phyloP scores from a whole-genome alignment of 179 eudicot species.

The Carnegiea gigantea region DNA sequence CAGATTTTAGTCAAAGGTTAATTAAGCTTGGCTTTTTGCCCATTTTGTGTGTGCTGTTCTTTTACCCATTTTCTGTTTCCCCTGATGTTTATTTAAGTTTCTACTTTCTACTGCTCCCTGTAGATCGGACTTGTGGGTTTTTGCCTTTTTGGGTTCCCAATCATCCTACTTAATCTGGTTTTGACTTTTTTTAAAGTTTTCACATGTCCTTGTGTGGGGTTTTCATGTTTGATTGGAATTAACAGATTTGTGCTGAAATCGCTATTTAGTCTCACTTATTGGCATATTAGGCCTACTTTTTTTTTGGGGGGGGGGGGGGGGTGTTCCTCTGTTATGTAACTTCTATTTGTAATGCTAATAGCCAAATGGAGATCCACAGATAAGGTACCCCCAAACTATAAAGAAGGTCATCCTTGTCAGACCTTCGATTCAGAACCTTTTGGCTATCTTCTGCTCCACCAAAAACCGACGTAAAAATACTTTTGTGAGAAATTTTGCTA shows the following conservation, averaged over 20 bases:
- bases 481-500: too few relatives aligned
- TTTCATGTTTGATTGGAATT: background rate
- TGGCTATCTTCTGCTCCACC: too few relatives aligned
- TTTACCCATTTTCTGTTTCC: background rate
- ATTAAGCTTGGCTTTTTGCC: background rate
- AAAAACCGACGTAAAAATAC: too few relatives aligned
- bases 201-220: background rate
- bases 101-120: background rate
- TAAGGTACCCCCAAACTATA: too few relatives aligned
- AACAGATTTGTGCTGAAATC: background rate
- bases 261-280: too few relatives aligned
- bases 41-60: background rate
- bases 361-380: too few relatives aligned
- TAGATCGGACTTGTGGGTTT: background rate
- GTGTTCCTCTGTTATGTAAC: too few relatives aligned
- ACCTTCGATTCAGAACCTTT: too few relatives aligned
- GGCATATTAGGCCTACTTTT: too few relatives aligned
- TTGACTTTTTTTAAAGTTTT: background rate
- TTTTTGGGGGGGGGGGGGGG: too few relatives aligned
- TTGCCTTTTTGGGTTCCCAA: background rate
- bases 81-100: background rate
- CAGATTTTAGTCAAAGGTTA: background rate
- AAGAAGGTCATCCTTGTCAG: too few relatives aligned
- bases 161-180: background rate
- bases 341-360: too few relatives aligned